Evolutionary conservation across 805 yeast genomes (phyloP).

Genomic region (Huiozyma naganishii): DNA sequence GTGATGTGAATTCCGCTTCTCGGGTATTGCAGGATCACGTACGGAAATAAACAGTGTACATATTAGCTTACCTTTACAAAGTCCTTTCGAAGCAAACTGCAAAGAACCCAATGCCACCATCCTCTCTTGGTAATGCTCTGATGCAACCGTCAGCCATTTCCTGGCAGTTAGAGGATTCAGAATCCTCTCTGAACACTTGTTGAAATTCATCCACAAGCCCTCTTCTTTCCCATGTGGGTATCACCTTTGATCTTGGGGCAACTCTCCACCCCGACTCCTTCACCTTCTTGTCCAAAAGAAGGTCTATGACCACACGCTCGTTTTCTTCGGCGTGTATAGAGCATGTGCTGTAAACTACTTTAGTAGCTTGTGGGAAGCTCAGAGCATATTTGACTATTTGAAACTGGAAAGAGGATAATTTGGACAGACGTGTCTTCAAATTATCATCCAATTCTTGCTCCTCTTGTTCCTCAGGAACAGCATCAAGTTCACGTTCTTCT

Average conservation of each 20-base stretch:
- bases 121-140: slow-evolving; percentile 72
- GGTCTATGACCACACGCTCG: slow-evolving; percentile 78
- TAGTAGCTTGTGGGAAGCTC: slow-evolving; percentile 61
- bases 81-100: slow-evolving; percentile 72
- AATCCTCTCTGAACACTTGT: slow-evolving; percentile 33
- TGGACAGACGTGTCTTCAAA: slow-evolving; percentile 35
- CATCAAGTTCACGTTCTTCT: not conserved
- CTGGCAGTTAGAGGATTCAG: slow-evolving; percentile 36
- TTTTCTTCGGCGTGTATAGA: slow-evolving; percentile 90
- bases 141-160: slow-evolving; percentile 76
- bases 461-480: slow-evolving; percentile 22
- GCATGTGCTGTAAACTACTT: slow-evolving; percentile 89
- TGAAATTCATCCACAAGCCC: slow-evolving; percentile 65
- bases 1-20: no score
- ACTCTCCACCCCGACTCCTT: slow-evolving; percentile 66
- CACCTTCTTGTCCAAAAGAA: slow-evolving; percentile 58
- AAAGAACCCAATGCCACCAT: slow-evolving; percentile 98
- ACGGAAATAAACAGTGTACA: no score
- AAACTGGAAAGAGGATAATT: slow-evolving; percentile 77
- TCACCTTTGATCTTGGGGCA: slow-evolving; percentile 44
- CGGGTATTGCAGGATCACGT: no score
- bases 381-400: slow-evolving; percentile 84
- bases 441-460: slow-evolving; percentile 37
- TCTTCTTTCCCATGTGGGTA: slow-evolving; percentile 81
- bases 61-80: not conserved